Conservation (phyloP, 1,284 basidiomycete species). For the Vanrija humicola region DNA sequence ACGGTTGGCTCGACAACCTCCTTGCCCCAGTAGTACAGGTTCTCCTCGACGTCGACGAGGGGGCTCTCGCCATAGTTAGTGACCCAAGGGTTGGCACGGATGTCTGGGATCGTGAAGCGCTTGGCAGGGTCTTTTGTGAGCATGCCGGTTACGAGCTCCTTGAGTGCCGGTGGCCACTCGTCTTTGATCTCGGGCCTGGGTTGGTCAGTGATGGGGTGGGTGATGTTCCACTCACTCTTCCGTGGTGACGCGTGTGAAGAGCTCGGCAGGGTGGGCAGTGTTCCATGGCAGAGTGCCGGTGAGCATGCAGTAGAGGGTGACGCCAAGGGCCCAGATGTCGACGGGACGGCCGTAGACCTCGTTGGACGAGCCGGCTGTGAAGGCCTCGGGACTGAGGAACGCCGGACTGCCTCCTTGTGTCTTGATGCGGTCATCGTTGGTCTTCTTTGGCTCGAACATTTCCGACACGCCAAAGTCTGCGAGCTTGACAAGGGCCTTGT, state of each 20-base stretch:
- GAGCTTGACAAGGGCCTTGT: conserved; percentile 54
- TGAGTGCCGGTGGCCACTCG: conserved; percentile 40
- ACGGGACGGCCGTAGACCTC: conserved; percentile 52
- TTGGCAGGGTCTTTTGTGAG: conserved; percentile 46
- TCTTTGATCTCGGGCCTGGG: conserved; percentile 41
- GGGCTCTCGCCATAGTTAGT: conserved; percentile 19
- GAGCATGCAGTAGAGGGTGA: conserved; percentile 57
- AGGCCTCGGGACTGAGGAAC: conserved; percentile 56
- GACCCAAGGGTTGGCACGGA: conserved; percentile 51
- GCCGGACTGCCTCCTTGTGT: conserved; percentile 55
- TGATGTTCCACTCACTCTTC: conserved; percentile 41
- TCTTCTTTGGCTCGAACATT: conserved; percentile 49
- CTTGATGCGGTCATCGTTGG: conserved; percentile 50
- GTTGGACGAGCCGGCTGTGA: conserved; percentile 11
- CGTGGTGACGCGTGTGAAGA: conserved; percentile 52
- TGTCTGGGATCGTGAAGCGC: conserved; percentile 42
- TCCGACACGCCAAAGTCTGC: conserved; percentile 59
- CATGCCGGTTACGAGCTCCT: conserved; percentile 45
- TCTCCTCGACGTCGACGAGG: conserved; percentile 43
- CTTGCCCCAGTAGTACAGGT: conserved; percentile 46
- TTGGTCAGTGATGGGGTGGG: neutral
- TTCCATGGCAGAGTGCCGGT: conserved; percentile 55
- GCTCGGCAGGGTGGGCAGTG: conserved; percentile 51
- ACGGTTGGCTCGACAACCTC: conserved; percentile 49
- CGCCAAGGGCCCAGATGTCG: conserved; percentile 57